Percentiles rank a stretch among this genome's conserved stretches.
Conservation (phyloP, 108 stramenopile genomes). For the Cyclotella distinguenda region DNA sequence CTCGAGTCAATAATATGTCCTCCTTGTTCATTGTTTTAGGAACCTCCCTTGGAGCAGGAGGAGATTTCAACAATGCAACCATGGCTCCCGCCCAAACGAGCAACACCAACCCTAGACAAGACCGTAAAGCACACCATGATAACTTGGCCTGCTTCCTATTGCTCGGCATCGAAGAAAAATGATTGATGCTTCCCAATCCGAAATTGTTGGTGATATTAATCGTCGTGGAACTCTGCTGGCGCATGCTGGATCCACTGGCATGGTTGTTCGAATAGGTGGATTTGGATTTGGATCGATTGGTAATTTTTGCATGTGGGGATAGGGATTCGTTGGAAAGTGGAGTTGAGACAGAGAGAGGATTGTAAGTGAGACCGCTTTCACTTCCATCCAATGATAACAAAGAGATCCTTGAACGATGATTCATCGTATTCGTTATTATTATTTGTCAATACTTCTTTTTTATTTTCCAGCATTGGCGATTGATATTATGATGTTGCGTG, state of each 20-base stretch:
- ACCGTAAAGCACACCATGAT: constrained; percentile 4
- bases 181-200: constrained; percentile 8
- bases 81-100: neutral
- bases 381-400: no score
- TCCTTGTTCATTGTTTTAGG: neutral
- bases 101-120: neutral
- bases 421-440: no score
- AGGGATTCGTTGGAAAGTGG: no score
- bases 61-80: neutral
- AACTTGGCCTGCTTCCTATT: constrained; percentile 2
- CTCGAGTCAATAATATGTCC: neutral
- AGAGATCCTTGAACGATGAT: no score
- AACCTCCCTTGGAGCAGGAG: no score
- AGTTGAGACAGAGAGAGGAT: no score
- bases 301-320: neutral
- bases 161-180: constrained; percentile 1
- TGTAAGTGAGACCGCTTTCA: no score
- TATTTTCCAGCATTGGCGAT: no score
- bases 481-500: no score
- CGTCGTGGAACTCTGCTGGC: neutral
- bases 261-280: neutral
- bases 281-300: constrained; percentile 5
- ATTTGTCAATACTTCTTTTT: no score
- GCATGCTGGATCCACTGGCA: neutral
- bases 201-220: constrained; percentile 12